phyloP scores from a whole-genome alignment of 305 asterid species.

The Euphrasia arctica region DNA sequence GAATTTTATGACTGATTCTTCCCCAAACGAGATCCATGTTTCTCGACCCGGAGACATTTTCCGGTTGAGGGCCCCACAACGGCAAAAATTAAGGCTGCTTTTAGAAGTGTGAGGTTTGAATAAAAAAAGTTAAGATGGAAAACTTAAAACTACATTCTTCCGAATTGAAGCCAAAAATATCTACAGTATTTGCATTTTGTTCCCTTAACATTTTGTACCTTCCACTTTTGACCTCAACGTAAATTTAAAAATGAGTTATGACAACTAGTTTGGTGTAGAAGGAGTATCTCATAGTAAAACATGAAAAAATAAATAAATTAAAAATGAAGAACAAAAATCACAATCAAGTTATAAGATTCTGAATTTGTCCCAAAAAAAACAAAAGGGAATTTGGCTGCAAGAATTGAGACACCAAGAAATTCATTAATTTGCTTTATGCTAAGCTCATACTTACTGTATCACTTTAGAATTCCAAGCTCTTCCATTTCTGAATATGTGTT shows the following conservation, averaged over 20 bases:
- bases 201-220: conserved; percentile 24
- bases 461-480: conserved; percentile 46
- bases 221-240: conserved; percentile 34
- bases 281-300: no score
- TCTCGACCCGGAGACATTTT: conserved; percentile 35
- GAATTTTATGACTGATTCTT: background rate
- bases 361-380: background rate
- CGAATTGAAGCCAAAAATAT: conserved; percentile 61
- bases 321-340: no score
- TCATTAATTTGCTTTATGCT: no score
- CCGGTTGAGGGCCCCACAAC: conserved; percentile 47
- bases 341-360: background rate
- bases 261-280: no score
- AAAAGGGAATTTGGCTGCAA: conserved; percentile 24
- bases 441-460: no score
- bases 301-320: no score
- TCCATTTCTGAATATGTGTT: conserved; percentile 47
- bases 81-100: conserved; percentile 72
- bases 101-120: conserved; percentile 70
- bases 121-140: conserved; percentile 28
- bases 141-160: conserved; percentile 31
- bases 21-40: conserved; percentile 35
- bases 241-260: no score
- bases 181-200: conserved; percentile 32
- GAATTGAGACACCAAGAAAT: conserved; percentile 29